Percentiles rank a stretch among this genome's conserved stretches.
These are phyloP conservation scores for Scopulariopsis brevicaulis DNA, from an alignment of 2,329 filamentous ascomycete genomes.

Conservation along the genomic window DNA sequence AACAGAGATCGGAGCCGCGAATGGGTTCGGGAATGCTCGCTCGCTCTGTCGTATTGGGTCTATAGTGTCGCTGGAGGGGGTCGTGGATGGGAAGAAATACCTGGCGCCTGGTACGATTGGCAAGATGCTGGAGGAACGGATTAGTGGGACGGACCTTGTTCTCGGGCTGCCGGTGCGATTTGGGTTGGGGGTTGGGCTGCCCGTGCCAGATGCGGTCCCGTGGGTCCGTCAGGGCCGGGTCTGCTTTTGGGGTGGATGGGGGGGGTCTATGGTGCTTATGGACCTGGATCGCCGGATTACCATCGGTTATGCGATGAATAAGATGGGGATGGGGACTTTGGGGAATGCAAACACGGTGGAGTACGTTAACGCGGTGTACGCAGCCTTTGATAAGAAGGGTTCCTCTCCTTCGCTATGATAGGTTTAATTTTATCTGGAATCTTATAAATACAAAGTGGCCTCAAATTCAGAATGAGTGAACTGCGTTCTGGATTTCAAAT, in stretches of 20 bases:
- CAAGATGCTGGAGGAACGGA: conserved; percentile 30
- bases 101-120: conserved; percentile 28
- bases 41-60: conserved; percentile 28
- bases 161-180: conserved; percentile 20
- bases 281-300: conserved; percentile 28
- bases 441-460: too few species aligned
- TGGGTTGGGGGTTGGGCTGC: conserved; percentile 28
- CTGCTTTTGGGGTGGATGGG: conserved; percentile 31
- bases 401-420: too few species aligned
- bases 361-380: background rate
- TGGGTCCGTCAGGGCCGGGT: conserved; percentile 16
- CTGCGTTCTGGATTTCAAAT: too few species aligned
- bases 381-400: background rate
- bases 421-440: too few species aligned
- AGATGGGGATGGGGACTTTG: conserved; percentile 16
- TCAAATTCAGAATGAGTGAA: too few species aligned
- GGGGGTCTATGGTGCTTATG: conserved; percentile 29
- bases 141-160: conserved; percentile 26
- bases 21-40: conserved; percentile 33
- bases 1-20: conserved; percentile 26
- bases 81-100: conserved; percentile 14
- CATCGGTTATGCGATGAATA: conserved; percentile 32
- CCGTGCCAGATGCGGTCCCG: background rate
- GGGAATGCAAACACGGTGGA: background rate
- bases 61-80: conserved; percentile 9